Conservation (phyloP, 805 yeast genomes). For the Candida loeiensis region DNA sequence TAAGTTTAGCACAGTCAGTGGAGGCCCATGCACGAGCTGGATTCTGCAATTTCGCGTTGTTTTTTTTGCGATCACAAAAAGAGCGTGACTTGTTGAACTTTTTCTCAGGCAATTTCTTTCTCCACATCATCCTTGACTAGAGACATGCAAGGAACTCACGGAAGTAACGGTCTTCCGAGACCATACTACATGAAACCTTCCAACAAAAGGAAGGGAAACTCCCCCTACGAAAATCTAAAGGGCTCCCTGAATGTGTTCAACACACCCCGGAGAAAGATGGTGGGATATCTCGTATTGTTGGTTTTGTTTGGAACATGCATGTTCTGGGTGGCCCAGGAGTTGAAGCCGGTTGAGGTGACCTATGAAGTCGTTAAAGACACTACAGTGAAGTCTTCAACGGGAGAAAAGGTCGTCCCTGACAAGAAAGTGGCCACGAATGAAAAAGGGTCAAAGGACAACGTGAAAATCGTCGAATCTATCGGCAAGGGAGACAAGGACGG, state of each 20-base stretch:
- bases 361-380: conserved; percentile 21
- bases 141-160: conserved; percentile 42
- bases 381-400: conserved; percentile 1
- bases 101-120: not conserved
- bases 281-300: conserved; percentile 38
- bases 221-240: conserved; percentile 32
- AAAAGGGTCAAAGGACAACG: conserved; percentile 9
- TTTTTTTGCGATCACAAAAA: not conserved
- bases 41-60: not conserved
- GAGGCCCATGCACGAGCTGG: not conserved
- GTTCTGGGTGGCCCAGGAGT: conserved; percentile 35
- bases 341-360: conserved; percentile 26
- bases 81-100: conserved; percentile 9
- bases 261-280: conserved; percentile 34
- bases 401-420: conserved; percentile 1
- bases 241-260: conserved; percentile 28
- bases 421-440: conserved; percentile 9
- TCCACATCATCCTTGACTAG: conserved; percentile 1
- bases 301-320: conserved; percentile 32
- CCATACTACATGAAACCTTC: conserved; percentile 46
- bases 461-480: conserved; percentile 28
- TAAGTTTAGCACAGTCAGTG: not conserved
- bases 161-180: conserved; percentile 41
- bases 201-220: conserved; percentile 24
- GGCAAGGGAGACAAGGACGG: conserved; percentile 31